Evolutionary conservation across 768 basidiomycete genomes (phyloP).

Genomic region (Pisolithus albus): DNA sequence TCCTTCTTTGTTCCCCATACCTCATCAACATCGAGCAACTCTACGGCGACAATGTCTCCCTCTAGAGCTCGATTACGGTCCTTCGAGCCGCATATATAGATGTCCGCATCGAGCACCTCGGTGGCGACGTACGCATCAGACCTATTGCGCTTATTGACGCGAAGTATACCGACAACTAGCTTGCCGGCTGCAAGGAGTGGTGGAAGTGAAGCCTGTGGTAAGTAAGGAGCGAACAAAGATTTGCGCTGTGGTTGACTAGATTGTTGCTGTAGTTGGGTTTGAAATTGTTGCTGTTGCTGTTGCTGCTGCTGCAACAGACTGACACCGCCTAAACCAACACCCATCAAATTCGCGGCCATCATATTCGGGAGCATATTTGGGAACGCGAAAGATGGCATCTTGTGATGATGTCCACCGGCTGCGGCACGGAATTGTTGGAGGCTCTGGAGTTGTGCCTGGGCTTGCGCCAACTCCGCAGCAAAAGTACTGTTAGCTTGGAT

Average conservation of each 20-base stretch:
- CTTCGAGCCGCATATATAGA: conserved; percentile 98
- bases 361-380: conserved; percentile 97
- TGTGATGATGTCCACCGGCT: conserved; percentile 88
- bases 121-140: conserved; percentile 99
- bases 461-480: conserved; percentile 86
- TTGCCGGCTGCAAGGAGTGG: conserved; percentile 96
- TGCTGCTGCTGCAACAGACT: conserved; percentile 90
- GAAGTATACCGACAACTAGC: conserved; percentile 91
- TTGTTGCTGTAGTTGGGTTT: conserved; percentile 91
- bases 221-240: conserved; percentile 96
- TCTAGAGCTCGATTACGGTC: conserved; percentile 98
- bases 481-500: conserved; percentile 56
- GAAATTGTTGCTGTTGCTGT: conserved; percentile 66
- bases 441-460: conserved; percentile 93
- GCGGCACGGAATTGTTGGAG: conserved; percentile 96
- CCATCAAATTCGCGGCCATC: conserved; percentile 97
- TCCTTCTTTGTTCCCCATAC: conserved; percentile 99
- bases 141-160: conserved; percentile 97
- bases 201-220: conserved; percentile 95
- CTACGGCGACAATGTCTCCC: conserved; percentile 97
- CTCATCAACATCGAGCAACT: conserved; percentile 95
- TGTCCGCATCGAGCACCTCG: conserved; percentile 96
- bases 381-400: conserved; percentile 97
- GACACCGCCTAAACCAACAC: conserved; percentile 72
- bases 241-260: conserved; percentile 91